phyloP scores from a whole-genome alignment of 2,329 filamentous ascomycete species.

The Trichoderma endophyticum region DNA sequence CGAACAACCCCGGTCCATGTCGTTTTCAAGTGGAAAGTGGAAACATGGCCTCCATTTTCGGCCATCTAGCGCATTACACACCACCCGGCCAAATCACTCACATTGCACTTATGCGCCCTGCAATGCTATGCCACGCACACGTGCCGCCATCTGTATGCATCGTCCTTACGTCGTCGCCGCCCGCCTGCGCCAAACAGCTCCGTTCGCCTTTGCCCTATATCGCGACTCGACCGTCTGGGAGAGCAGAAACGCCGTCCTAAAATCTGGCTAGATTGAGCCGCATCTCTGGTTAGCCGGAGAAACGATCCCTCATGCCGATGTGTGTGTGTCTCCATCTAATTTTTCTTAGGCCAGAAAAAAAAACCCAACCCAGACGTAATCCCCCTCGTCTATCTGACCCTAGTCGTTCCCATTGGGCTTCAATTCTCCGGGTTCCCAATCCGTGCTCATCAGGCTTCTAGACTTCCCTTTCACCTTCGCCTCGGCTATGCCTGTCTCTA shows the following conservation, averaged over 20 bases:
- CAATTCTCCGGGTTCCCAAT: slow-evolving; percentile 15
- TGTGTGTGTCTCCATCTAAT: neutral
- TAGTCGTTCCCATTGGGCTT: slow-evolving; percentile 16
- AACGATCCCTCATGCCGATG: neutral
- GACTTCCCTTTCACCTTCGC: neutral
- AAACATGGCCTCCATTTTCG: neutral
- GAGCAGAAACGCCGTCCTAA: neutral
- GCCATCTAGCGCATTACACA: slow-evolving; percentile 1
- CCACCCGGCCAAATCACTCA: slow-evolving; percentile 16
- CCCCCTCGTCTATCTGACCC: neutral
- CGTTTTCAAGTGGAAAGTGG: neutral
- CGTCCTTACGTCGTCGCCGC: neutral
- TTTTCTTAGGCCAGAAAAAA: neutral
- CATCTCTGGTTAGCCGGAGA: neutral
- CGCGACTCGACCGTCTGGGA: neutral
- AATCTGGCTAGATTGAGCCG: neutral
- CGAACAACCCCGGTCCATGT: neutral
- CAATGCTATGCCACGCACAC: slow-evolving; percentile 23
- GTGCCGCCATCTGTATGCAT: slow-evolving; percentile 20
- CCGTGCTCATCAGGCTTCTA: neutral
- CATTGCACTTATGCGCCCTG: slow-evolving; percentile 21
- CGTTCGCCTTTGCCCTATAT: neutral
- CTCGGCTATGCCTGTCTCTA: neutral
- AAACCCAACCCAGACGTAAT: neutral
- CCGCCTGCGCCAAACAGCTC: neutral